Evolutionary conservation across 2,329 filamentous ascomycete genomes (phyloP).

Genomic region (Colletotrichum limetticola): DNA sequence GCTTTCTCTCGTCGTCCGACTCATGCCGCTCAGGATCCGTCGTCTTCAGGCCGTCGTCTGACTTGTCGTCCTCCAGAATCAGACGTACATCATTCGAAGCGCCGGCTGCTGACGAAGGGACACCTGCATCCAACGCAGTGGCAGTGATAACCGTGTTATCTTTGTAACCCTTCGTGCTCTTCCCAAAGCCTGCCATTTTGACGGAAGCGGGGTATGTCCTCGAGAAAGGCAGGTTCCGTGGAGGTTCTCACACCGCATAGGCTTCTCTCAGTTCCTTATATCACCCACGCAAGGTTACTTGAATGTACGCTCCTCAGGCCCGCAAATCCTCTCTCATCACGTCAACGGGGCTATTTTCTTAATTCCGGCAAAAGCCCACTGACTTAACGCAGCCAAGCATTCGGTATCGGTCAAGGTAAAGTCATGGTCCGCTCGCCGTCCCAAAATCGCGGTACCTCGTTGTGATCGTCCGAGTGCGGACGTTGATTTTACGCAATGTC

Average conservation of each 20-base stretch:
- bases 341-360: background rate
- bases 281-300: background rate
- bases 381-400: slow-evolving; percentile 5
- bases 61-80: background rate
- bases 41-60: background rate
- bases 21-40: slow-evolving; percentile 11
- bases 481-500: background rate
- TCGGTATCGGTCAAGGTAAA: background rate
- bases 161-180: background rate
- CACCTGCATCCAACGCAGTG: background rate
- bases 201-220: background rate
- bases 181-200: background rate
- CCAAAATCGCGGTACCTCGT: background rate
- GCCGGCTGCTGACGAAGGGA: fast-evolving
- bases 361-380: background rate
- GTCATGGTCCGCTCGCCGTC: background rate
- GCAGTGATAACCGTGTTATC: background rate
- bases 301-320: background rate
- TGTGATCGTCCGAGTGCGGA: background rate
- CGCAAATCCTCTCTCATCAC: slow-evolving; percentile 10
- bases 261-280: background rate
- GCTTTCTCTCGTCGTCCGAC: slow-evolving; percentile 12
- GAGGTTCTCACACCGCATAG: too few relatives aligned
- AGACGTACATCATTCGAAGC: background rate
- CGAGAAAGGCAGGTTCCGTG: background rate